These are phyloP conservation scores for Centaurea solstitialis DNA, from an alignment of 129 eudicot species.

Conservation along the genomic window DNA sequence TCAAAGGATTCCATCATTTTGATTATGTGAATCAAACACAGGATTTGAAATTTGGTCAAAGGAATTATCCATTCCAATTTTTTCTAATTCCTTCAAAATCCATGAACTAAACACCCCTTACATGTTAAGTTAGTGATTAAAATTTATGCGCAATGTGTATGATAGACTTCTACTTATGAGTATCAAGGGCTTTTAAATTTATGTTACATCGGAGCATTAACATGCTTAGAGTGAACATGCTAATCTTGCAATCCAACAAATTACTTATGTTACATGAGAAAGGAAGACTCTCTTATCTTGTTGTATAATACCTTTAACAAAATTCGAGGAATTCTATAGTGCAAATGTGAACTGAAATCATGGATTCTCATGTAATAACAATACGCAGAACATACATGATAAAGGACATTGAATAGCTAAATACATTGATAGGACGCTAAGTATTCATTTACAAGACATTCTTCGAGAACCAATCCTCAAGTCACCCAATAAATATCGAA, in stretches of 20 bases:
- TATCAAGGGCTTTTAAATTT: not conserved
- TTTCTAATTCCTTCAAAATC: too few species aligned
- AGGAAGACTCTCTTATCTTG: not conserved
- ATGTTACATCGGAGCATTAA: not conserved
- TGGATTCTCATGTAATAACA: not conserved
- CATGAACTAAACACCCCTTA: too few species aligned
- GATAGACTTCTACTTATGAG: not conserved
- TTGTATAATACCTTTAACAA: not conserved
- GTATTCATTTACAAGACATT: not conserved
- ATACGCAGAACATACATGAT: not conserved
- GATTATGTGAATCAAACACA: too few species aligned
- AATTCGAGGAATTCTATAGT: not conserved
- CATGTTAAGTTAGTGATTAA: not conserved
- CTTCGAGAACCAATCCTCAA: not conserved
- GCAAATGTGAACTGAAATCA: not conserved
- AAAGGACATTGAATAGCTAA: not conserved
- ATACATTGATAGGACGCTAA: not conserved
- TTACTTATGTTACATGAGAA: not conserved
- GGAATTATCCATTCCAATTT: too few species aligned
- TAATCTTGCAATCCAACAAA: not conserved
- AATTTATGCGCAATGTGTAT: not conserved
- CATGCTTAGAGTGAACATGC: not conserved
- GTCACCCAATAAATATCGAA: not conserved
- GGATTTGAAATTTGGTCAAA: too few species aligned
- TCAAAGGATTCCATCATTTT: too few species aligned